phyloP scores from a whole-genome alignment of 352 stramenopile species.

The Globisporangium rhizosaccharum region DNA sequence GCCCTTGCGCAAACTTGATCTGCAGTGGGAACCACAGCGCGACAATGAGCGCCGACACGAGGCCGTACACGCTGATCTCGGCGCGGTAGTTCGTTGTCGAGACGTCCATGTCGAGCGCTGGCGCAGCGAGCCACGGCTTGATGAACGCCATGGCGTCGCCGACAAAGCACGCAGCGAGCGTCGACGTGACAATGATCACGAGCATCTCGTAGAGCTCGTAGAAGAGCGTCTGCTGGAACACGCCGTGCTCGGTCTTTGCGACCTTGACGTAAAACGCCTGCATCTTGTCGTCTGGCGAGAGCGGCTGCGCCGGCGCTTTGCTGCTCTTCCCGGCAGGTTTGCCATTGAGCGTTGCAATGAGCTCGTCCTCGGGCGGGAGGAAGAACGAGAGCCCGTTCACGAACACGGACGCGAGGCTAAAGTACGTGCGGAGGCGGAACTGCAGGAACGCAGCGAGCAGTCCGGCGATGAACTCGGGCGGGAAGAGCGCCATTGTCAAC shows the following conservation, averaged over 20 bases:
- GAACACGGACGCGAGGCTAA: constrained; percentile 49
- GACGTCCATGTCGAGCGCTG: not conserved
- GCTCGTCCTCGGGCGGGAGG: constrained; percentile 62
- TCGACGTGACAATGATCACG: constrained; percentile 58
- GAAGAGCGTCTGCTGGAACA: constrained; percentile 74
- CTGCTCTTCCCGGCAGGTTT: constrained; percentile 7
- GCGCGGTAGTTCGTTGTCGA: constrained; percentile 8
- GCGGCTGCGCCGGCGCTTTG: constrained; percentile 18
- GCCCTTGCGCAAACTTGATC: constrained; percentile 61
- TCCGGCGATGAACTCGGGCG: constrained; percentile 65
- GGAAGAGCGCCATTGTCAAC: constrained; percentile 58
- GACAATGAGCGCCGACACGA: constrained; percentile 58
- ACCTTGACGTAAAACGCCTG: constrained; percentile 66
- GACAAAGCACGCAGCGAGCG: constrained; percentile 36
- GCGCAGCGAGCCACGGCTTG: constrained; percentile 17
- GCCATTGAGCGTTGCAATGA: constrained; percentile 68
- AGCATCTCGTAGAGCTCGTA: constrained; percentile 84
- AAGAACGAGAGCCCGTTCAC: constrained; percentile 71
- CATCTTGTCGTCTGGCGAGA: constrained; percentile 62
- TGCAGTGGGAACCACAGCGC: constrained; percentile 72
- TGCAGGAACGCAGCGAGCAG: constrained; percentile 67
- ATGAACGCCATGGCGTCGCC: constrained; percentile 38
- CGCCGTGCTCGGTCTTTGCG: constrained; percentile 52
- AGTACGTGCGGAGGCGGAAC: constrained; percentile 55
- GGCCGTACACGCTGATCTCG: constrained; percentile 63